Percentiles rank a stretch among this genome's conserved stretches.
phyloP scores from a whole-genome alignment of 2,329 filamentous ascomycete species.

The Xylariaceae sp. region DNA sequence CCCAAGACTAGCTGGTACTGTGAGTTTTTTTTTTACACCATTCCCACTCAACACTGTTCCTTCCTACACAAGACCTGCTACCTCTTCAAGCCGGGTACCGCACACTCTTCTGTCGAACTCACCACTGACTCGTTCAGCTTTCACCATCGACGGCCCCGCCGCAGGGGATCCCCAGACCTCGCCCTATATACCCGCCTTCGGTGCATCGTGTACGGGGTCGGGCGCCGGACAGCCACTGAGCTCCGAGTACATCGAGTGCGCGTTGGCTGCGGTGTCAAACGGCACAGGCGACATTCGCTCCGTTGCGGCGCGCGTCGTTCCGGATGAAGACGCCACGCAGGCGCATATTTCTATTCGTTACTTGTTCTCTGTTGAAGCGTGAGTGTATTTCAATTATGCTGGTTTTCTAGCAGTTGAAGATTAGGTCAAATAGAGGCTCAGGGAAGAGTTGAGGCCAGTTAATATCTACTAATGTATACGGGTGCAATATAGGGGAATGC shows the following conservation, averaged over 20 bases:
- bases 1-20: constrained; percentile 5
- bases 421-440: not conserved
- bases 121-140: not conserved
- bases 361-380: not conserved
- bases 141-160: constrained; percentile 3
- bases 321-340: not conserved
- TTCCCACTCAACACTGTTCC: not conserved
- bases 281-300: not conserved
- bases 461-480: no score
- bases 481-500: not conserved
- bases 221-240: constrained; percentile 4
- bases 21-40: not conserved
- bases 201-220: constrained; percentile 3
- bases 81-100: no score
- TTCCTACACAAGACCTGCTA: no score
- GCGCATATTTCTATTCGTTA: constrained; percentile 9
- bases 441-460: no score
- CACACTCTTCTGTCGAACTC: not conserved
- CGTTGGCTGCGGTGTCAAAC: not conserved
- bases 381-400: not conserved
- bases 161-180: not conserved
- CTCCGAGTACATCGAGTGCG: constrained; percentile 3
- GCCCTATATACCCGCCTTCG: constrained; percentile 2
- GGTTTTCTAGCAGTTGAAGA: not conserved
- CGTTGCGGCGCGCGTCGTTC: constrained; percentile 9